Evolutionary conservation across 148 eudicot species (phyloP).

Genomic region (Camellia japonica): DNA sequence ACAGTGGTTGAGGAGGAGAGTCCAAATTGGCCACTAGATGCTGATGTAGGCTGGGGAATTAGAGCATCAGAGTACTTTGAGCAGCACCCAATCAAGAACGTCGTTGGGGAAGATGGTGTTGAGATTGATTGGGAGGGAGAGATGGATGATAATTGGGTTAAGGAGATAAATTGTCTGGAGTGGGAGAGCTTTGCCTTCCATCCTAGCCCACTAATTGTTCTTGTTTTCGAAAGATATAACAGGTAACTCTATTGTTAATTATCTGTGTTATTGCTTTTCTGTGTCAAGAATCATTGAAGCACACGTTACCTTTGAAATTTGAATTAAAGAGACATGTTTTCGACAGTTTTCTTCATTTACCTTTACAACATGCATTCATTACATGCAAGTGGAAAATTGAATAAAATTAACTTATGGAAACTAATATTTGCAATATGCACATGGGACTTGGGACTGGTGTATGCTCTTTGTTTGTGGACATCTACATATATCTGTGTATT

Average conservation of each 20-base stretch:
- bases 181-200: slow-evolving; percentile 98
- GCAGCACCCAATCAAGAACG: slow-evolving; percentile 71
- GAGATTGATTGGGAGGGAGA: slow-evolving; percentile 99
- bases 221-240: slow-evolving; percentile 95
- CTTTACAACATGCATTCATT: no score
- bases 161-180: slow-evolving; percentile 91
- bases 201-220: slow-evolving; percentile 90
- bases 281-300: neutral
- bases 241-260: slow-evolving; percentile 36
- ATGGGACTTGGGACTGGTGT: no score
- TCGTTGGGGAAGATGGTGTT: slow-evolving; percentile 78
- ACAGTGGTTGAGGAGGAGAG: slow-evolving; percentile 39
- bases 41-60: slow-evolving; percentile 96
- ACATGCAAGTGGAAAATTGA: no score
- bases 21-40: slow-evolving; percentile 87
- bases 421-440: no score
- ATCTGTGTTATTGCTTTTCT: neutral
- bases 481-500: no score
- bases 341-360: neutral
- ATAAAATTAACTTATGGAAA: no score
- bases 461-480: no score
- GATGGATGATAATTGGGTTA: slow-evolving; percentile 75
- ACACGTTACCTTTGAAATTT: neutral
- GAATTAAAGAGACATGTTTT: neutral
- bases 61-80: slow-evolving; percentile 44